These are phyloP conservation scores for Cicer cuneatum DNA, from an alignment of 306 rosid species.

Conservation along the genomic window DNA sequence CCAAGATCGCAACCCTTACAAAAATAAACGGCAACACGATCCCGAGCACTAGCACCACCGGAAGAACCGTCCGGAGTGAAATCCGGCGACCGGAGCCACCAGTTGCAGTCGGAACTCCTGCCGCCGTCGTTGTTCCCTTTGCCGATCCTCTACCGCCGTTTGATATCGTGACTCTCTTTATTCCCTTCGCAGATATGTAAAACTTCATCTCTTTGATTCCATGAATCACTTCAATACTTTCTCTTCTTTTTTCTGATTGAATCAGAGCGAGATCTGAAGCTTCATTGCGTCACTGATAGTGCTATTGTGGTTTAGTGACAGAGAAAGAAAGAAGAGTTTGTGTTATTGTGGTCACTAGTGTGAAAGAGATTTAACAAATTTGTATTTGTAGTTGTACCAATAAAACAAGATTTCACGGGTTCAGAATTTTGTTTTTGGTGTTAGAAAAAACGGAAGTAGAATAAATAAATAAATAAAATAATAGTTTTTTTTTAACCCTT, in stretches of 20 bases:
- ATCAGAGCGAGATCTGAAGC: conserved; percentile 42
- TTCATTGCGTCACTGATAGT: conserved; percentile 30
- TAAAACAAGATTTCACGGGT: conserved; percentile 40
- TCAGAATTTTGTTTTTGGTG: conserved; percentile 28
- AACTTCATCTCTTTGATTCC: conserved; percentile 74
- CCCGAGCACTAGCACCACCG: conserved; percentile 60
- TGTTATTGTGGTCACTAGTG: background rate
- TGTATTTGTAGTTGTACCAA: conserved; percentile 26
- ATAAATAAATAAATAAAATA: too few relatives aligned
- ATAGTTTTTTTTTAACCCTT: too few relatives aligned
- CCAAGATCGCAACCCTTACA: conserved; percentile 68
- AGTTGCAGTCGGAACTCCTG: background rate
- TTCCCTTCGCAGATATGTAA: conserved; percentile 77
- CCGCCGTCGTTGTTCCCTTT: conserved; percentile 43
- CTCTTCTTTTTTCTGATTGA: background rate
- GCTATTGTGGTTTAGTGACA: conserved; percentile 6
- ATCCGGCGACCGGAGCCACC: conserved; percentile 60
- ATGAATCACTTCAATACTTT: conserved; percentile 40
- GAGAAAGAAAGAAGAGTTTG: background rate
- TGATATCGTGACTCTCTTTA: conserved; percentile 69
- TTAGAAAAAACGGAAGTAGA: background rate
- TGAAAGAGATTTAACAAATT: background rate
- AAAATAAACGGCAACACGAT: conserved; percentile 72
- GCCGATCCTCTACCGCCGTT: conserved; percentile 55
- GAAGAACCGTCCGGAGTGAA: conserved; percentile 58